Conservation (phyloP, 2,329 filamentous ascomycete species). For the Capronia epimyces region DNA sequence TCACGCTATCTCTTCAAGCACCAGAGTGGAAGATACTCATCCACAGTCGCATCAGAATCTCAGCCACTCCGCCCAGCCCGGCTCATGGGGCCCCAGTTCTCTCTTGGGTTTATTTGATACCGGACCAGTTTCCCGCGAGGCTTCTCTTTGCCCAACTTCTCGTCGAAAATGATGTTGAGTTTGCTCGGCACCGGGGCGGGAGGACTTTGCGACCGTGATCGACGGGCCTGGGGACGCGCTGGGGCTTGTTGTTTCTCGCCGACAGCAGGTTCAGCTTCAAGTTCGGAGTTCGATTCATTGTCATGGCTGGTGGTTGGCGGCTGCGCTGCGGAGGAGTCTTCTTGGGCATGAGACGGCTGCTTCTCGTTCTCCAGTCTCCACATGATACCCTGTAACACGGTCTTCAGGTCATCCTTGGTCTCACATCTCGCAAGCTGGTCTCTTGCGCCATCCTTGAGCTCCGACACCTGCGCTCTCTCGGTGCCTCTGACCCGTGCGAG, state of each 20-base stretch:
- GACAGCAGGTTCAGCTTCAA: conserved; percentile 3
- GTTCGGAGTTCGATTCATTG: conserved; percentile 19
- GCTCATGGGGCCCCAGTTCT: conserved; percentile 88
- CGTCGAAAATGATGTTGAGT: conserved; percentile 70
- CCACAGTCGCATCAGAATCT: background rate
- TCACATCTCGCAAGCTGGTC: conserved; percentile 33
- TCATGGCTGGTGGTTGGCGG: conserved; percentile 11
- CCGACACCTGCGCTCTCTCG: conserved; percentile 33
- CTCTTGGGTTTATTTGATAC: conserved; percentile 83
- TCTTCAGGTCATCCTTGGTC: conserved; percentile 38
- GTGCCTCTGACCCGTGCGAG: conserved; percentile 41
- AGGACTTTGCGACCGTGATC: conserved; percentile 21
- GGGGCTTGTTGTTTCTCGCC: background rate
- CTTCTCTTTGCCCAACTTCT: conserved; percentile 65
- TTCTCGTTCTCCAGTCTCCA: conserved; percentile 33
- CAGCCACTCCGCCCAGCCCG: conserved; percentile 31
- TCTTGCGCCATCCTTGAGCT: conserved; percentile 38
- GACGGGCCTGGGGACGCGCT: background rate
- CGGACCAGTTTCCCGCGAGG: conserved; percentile 66
- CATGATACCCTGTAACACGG: conserved; percentile 42
- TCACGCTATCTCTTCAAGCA: too few relatives aligned
- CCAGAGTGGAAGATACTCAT: background rate
- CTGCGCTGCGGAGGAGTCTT: conserved; percentile 9
- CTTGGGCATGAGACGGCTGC: conserved; percentile 17
- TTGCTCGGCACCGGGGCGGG: conserved; percentile 34